These are phyloP conservation scores for Dianthus caryophyllus DNA, from an alignment of 148 eudicot genomes.

Conservation along the genomic window DNA sequence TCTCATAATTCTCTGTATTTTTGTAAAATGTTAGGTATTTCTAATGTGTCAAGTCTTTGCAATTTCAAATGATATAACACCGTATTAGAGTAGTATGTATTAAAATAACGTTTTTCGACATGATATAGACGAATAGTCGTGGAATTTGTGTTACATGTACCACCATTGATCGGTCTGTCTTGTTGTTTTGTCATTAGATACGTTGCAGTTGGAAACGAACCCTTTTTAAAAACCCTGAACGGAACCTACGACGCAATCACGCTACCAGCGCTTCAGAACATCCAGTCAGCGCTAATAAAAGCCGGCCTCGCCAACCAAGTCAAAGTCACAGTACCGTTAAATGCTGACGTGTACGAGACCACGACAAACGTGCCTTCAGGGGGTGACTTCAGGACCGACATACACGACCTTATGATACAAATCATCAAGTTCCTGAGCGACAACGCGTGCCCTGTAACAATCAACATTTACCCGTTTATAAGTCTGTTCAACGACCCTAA, in stretches of 20 bases:
- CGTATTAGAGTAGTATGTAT: no score
- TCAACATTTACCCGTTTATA: constrained; percentile 47
- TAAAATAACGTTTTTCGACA: no score
- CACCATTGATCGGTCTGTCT: not conserved
- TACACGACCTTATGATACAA: constrained; percentile 34
- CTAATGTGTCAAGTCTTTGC: no score
- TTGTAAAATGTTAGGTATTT: no score
- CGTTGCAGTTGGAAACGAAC: constrained; percentile 88
- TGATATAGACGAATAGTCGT: no score
- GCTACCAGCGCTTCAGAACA: constrained; percentile 65
- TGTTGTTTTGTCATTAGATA: constrained; percentile 34
- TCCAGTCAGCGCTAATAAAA: constrained; percentile 68
- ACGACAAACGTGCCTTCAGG: constrained; percentile 34
- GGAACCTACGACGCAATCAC: constrained; percentile 53
- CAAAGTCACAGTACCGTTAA: constrained; percentile 62
- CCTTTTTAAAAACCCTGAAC: constrained; percentile 52
- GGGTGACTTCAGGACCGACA: constrained; percentile 38
- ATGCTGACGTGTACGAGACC: constrained; percentile 61
- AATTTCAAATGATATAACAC: no score
- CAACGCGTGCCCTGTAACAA: constrained; percentile 31
- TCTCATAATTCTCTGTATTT: no score
- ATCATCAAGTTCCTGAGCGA: constrained; percentile 33
- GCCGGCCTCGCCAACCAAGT: constrained; percentile 62
- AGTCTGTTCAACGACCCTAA: constrained; percentile 38
- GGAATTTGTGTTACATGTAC: no score